These are phyloP conservation scores for Quercus robur DNA, from an alignment of 306 rosid genomes.

Conservation along the genomic window DNA sequence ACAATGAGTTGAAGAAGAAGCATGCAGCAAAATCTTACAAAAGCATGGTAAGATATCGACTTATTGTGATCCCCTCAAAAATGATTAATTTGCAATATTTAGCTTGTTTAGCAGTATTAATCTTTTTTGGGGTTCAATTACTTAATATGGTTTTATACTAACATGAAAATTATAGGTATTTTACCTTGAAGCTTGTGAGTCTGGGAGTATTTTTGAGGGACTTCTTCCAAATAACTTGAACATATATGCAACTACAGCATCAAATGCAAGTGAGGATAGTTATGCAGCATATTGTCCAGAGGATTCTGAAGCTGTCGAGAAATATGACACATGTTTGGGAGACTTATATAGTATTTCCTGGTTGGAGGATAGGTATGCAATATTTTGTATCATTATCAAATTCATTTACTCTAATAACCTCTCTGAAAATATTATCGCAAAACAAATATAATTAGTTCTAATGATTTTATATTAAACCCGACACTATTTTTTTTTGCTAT, in stretches of 20 bases:
- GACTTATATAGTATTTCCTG: conserved; percentile 66
- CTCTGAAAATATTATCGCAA: too few relatives aligned
- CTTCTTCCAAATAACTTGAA: conserved; percentile 46
- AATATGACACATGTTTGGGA: conserved; percentile 52
- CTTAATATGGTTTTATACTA: not conserved
- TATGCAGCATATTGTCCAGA: conserved; percentile 47
- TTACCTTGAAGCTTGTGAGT: conserved; percentile 78
- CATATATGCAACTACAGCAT: conserved; percentile 61
- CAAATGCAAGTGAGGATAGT: conserved; percentile 50
- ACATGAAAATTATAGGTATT: conserved; percentile 1
- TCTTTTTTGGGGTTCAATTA: not conserved
- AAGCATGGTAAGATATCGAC: conserved; percentile 34
- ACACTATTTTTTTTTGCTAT: too few relatives aligned
- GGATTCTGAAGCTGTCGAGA: not conserved
- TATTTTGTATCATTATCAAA: too few relatives aligned
- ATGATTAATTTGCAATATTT: not conserved
- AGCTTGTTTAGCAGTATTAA: not conserved
- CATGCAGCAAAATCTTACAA: conserved; percentile 42
- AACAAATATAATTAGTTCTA: too few relatives aligned
- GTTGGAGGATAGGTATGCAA: conserved; percentile 73
- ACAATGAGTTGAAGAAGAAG: conserved; percentile 46
- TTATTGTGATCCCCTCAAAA: not conserved
- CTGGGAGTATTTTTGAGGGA: conserved; percentile 78
- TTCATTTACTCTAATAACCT: too few relatives aligned
- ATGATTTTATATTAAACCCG: too few relatives aligned